Evolutionary conservation across 2,329 filamentous ascomycete species (phyloP), one percentile per base, ranked within the genome.

Genomic region (Pezicula neosporulosa): DNA sequence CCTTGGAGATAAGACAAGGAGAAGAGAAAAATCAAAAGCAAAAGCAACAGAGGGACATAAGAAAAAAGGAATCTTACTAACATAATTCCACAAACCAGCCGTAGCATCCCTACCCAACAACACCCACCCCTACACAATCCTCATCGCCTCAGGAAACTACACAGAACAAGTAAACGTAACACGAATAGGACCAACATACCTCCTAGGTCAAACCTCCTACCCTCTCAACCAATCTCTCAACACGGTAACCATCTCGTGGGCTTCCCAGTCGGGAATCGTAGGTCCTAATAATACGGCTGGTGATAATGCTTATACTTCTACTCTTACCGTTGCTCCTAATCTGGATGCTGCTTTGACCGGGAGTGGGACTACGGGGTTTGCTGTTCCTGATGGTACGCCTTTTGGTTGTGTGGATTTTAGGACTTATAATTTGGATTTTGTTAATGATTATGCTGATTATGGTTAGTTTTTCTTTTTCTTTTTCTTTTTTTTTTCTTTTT

Each of bases 401-500:
- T 86, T 86, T 54, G 85, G 85, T 3, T 84, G 78, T 60, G 63
- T 58, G 1, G 77, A 87, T 62, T 87, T 88, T 64, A 73, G 83
- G 8, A 81, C 77, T 0, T 87, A 88, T 65, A 87, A 87, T 59
- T 70, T 88, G 37, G 78, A 88, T 60, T 82, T 87, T 56, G 71
- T 77, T 18, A 88, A 88, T 58, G 74, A 80, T 42, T 84, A 75
- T 58, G 69, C 72, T 0, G 77, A 77, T 27, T 61, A 60, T 43
- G 51, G 60, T 63, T 41, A 50, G 59, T 51, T 27, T 24, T 9
- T 13, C 10, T 15, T 30, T 30, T 12, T 19, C 21, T 42, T 7
- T 30, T 15, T 16, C 36, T 10, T 6, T 30, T 13, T 6, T 27
- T 27, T 13, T 24, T 5, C 4, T 13, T 45, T 7, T 21, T 21